Evolutionary conservation across 805 yeast species (phyloP).

Genomic region (Millerozyma miso): DNA sequence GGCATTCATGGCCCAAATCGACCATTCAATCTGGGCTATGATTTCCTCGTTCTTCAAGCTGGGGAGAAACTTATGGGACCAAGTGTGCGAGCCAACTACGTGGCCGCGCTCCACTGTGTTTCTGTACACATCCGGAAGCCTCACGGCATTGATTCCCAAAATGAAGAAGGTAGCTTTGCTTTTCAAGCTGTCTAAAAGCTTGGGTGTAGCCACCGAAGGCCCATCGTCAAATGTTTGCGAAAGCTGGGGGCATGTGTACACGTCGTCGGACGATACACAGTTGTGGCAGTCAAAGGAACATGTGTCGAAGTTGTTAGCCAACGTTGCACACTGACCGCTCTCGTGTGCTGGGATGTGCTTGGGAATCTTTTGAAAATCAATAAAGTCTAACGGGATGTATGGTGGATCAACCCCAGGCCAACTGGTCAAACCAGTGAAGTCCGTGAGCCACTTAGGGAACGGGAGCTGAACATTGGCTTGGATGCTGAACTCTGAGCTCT

Average conservation of each 20-base stretch:
- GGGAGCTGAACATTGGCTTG: conserved; percentile 26
- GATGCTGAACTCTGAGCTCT: not conserved
- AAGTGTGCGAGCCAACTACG: conserved; percentile 81
- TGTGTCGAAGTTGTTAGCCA: conserved; percentile 34
- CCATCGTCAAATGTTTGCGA: conserved; percentile 96
- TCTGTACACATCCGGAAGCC: conserved; percentile 68
- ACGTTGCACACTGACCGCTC: conserved; percentile 57
- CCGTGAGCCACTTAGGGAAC: conserved; percentile 76
- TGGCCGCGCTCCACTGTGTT: conserved; percentile 62
- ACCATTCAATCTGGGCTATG: conserved; percentile 90
- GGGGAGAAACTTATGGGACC: conserved; percentile 89
- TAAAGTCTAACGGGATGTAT: conserved; percentile 73
- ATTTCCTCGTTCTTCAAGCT: conserved; percentile 72
- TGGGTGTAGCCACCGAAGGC: conserved; percentile 70
- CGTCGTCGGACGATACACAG: conserved; percentile 75
- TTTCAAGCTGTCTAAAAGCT: conserved; percentile 50
- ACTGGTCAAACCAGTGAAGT: conserved; percentile 62
- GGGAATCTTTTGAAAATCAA: conserved; percentile 55
- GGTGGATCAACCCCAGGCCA: conserved; percentile 94
- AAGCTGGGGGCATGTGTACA: conserved; percentile 64
- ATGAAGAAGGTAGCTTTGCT: conserved; percentile 75
- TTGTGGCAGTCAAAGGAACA: conserved; percentile 87
- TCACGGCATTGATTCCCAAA: conserved; percentile 74
- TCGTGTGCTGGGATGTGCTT: conserved; percentile 38
- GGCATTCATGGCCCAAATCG: conserved; percentile 97